Evolutionary conservation across 768 basidiomycete species (phyloP).

Genomic region (Rhodotorula toruloides): DNA sequence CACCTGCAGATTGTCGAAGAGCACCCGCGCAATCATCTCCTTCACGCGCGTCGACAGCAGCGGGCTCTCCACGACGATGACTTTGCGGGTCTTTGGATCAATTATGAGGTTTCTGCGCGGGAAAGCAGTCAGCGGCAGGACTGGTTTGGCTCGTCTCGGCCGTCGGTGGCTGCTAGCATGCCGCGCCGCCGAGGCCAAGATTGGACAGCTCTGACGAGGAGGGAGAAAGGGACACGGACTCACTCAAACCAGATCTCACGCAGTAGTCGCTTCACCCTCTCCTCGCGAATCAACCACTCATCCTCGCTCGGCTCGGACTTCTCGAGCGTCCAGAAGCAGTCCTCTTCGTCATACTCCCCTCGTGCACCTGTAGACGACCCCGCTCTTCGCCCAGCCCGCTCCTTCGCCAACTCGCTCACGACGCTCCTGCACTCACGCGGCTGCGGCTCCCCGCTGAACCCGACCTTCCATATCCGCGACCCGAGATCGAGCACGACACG

Average conservation of each 20-base stretch:
- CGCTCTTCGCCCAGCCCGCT: background rate
- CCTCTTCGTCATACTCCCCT: conserved; percentile 48
- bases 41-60: conserved; percentile 80
- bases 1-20: conserved; percentile 88
- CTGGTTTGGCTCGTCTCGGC: background rate
- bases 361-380: conserved; percentile 3
- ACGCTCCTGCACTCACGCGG: conserved; percentile 81
- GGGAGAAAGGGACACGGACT: conserved; percentile 5
- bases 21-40: conserved; percentile 72
- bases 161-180: background rate
- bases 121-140: background rate
- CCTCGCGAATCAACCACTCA: conserved; percentile 41
- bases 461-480: conserved; percentile 90
- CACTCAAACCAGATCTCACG: conserved; percentile 34
- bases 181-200: background rate
- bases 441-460: conserved; percentile 90
- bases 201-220: background rate
- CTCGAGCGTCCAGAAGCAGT: conserved; percentile 31
- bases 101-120: conserved; percentile 58
- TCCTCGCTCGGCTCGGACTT: conserved; percentile 43
- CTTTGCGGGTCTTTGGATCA: conserved; percentile 90
- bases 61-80: conserved; percentile 86
- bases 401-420: conserved; percentile 6
- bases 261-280: conserved; percentile 25
- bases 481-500: conserved; percentile 92